Base-by-base conservation (phyloP, 1,139 yeast genomes). In the Sugiyamaella novakii region DNA sequence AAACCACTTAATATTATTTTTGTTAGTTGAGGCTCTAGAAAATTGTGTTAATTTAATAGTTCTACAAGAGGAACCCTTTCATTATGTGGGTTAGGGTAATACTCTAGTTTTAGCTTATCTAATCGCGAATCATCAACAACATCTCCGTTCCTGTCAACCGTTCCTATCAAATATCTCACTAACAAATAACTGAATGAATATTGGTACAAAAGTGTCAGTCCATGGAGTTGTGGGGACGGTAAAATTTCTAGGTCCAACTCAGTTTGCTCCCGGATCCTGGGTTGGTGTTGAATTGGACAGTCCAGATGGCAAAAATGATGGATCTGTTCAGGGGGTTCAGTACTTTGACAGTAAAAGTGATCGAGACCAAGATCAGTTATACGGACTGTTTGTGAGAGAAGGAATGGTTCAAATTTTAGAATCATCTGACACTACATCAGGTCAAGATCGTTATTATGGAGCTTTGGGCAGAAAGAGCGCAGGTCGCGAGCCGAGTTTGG, bases 261-360 rank as follows among this genome's bases (percentile, higher is more conserved):
- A 71, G 49, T 79, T 79, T 63, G 76, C 82, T 1, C 70, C 77
- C 0, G 83, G 83, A 0, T 62, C 59, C 2, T 88, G 98, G 98
- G 73, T 82, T 11, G 98, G 97, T 0, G 74, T 91, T 2, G 89
- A 84, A 58, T 71, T 89, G 35, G 79, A 77, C 24, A 67, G 68
- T 7, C 78, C 84, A 0, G 60, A 59, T 0, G 98, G 97, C 1
- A 86, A 83, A 65, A 88, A 91, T 59, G 79, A 89, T 60, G 98
- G 98, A 0, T 69, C 83, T 1, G 80, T 89, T 0, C 73, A 80
- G 27, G 94, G 87, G 0, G 67, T 70, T 0, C 58, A 71, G 41
- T 87, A 89, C 64, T 91, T 88, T 58, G 67, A 71, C 1, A 76
- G 87, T 46, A 56, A 59, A 8, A 47, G 51, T 4, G 38, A 27